Evolutionary conservation across 2,329 filamentous ascomycete species (phyloP).

Genomic region (Clarireedia homoeocarpa): DNA sequence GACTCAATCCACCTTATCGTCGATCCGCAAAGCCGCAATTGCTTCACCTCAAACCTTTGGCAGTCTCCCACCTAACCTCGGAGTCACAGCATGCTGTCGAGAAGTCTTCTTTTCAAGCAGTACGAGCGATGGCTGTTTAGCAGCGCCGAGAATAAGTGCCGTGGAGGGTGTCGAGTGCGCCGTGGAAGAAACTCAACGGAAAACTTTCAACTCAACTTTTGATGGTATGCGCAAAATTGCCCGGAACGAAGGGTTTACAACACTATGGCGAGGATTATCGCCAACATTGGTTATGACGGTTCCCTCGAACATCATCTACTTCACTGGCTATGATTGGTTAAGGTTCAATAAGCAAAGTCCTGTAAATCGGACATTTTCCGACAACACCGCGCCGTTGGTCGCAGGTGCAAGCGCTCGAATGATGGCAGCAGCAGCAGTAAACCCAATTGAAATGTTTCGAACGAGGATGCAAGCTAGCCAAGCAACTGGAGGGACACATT

Average conservation of each 20-base stretch:
- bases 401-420: slow-evolving; percentile 73
- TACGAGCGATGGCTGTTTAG: slow-evolving; percentile 48
- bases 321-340: slow-evolving; percentile 95
- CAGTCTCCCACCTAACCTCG: slow-evolving; percentile 72
- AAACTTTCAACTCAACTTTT: slow-evolving; percentile 81
- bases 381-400: slow-evolving; percentile 69
- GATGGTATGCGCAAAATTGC: slow-evolving; percentile 93
- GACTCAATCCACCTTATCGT: slow-evolving; percentile 41
- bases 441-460: slow-evolving; percentile 88
- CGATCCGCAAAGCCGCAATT: slow-evolving; percentile 46
- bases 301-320: slow-evolving; percentile 96
- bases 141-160: slow-evolving; percentile 23
- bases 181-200: slow-evolving; percentile 77
- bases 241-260: slow-evolving; percentile 77
- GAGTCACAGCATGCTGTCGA: slow-evolving; percentile 88
- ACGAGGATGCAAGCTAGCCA: slow-evolving; percentile 82
- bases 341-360: slow-evolving; percentile 68
- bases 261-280: slow-evolving; percentile 88
- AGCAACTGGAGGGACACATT: slow-evolving; percentile 52
- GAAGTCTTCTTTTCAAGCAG: slow-evolving; percentile 97
- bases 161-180: slow-evolving; percentile 53
- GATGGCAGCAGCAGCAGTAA: slow-evolving; percentile 73
- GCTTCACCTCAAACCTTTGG: slow-evolving; percentile 47
- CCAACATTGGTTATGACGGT: slow-evolving; percentile 91
- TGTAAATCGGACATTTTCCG: slow-evolving; percentile 53